Percentiles rank a stretch among this genome's conserved stretches.
Conservation (phyloP, 148 eudicot species). For the Pouteria glomerata region DNA sequence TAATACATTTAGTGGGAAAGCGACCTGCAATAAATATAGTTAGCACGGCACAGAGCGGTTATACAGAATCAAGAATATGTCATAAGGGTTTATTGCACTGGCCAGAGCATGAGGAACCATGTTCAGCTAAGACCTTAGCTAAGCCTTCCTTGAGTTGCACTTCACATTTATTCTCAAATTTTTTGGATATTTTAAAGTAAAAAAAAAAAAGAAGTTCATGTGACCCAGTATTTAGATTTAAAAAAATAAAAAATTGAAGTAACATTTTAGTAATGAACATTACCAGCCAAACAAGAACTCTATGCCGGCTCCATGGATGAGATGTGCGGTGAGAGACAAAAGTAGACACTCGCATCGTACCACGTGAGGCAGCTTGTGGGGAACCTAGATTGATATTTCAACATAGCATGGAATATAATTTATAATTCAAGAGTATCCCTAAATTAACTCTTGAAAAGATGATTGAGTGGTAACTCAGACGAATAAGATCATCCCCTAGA, state of each 20-base stretch:
- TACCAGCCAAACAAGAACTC: constrained; percentile 76
- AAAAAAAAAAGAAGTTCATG: too few species aligned
- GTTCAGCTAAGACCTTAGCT: background rate
- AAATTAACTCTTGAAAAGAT: background rate
- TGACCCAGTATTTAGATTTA: background rate
- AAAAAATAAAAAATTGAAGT: background rate
- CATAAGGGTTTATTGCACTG: background rate
- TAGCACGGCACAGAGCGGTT: background rate
- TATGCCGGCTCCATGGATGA: constrained; percentile 73
- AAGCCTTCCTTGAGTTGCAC: background rate
- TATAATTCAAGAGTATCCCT: background rate
- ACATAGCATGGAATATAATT: background rate
- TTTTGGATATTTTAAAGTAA: background rate
- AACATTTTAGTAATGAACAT: constrained; percentile 9
- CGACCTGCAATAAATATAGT: background rate
- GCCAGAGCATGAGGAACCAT: background rate
- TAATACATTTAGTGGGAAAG: background rate
- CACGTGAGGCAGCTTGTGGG: constrained; percentile 22
- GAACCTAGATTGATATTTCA: constrained; percentile 2
- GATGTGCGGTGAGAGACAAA: constrained; percentile 49
- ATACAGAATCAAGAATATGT: background rate
- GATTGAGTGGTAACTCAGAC: background rate
- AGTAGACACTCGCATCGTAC: constrained; percentile 40
- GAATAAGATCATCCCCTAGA: background rate
- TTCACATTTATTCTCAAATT: background rate